Base-by-base conservation (phyloP, 495 filamentous ascomycete species). In the Penicillium canescens region DNA sequence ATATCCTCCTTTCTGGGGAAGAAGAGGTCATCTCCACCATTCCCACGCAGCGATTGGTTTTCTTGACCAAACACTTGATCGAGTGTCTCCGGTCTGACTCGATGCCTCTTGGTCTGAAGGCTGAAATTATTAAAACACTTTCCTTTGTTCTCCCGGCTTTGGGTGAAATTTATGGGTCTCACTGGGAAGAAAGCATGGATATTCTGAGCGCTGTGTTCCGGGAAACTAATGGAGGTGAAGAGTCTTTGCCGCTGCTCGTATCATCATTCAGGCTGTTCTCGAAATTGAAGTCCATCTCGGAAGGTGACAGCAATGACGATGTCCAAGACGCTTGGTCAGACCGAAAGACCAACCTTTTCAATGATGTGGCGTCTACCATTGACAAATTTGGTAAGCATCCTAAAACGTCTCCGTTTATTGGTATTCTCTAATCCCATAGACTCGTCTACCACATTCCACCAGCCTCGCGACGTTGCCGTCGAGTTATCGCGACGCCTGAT, bases 1-100 rank as follows among this genome's bases (percentile, higher is more conserved):
- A 88, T 53, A 69, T 77, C 12, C 68, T 88, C 3, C 42, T 88
- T 4, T 69, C 77, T 6, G 76, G 69, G 12, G 75, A 82, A 33
- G 77, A 80, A 18, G 74, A 79, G 11, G 65, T 76, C n/a, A 60
- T 74, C 3, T 62, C 74, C 6, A 72, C 71, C 14, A 77, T 96
- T 42, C 88, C 90, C 13, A 88, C 88, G 26, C 91, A 93, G 61
- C 81, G 92, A 33, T 60, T 91, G 33, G 84, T 97, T 3, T 91
- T 96, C 62, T 84, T 92, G 21, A 80, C 92, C 28, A 90, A 91
- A 66, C 84, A 92, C 57, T 70, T 96, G 6, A 76, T 87, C 8
- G 77, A 82, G 14, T 92, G 88, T 82, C 67, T 89, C 2, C 76
- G 86, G 31, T 78, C 80, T 0, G 75, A 78, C n/a, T 61, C 75